Conservation (phyloP, 2,329 filamentous ascomycete species). For the Fusarium longipes region DNA sequence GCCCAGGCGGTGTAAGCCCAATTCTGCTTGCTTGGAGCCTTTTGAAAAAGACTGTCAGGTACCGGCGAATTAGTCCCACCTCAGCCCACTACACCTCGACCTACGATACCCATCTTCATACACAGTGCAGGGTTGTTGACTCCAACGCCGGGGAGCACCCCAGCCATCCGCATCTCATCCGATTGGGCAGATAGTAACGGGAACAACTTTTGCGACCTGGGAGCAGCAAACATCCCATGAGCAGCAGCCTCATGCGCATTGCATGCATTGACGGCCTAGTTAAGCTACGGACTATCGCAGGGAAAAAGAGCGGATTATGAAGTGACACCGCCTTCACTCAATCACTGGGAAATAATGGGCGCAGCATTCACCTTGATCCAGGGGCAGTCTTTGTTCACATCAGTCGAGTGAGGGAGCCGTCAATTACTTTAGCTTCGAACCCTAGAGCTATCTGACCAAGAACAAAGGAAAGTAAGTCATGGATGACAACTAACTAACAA, state of each 20-base stretch:
- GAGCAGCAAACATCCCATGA: constrained; percentile 45
- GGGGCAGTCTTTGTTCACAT: constrained; percentile 24
- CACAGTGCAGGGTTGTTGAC: constrained; percentile 42
- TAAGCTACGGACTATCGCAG: constrained; percentile 33
- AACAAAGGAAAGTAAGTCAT: constrained; percentile 30
- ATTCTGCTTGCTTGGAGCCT: constrained; percentile 14
- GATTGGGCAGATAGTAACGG: constrained; percentile 41
- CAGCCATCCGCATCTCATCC: constrained; percentile 40
- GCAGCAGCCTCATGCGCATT: constrained; percentile 45
- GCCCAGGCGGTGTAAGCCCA: constrained; percentile 22
- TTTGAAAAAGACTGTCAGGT: constrained; percentile 21
- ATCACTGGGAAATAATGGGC: constrained; percentile 1
- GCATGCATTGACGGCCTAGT: constrained; percentile 43
- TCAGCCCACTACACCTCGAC: constrained; percentile 27
- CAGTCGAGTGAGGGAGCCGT: constrained; percentile 26
- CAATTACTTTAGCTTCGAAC: constrained; percentile 21
- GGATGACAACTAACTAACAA: constrained; percentile 7
- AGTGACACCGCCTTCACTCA: constrained; percentile 23
- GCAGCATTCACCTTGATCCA: neutral
- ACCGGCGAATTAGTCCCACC: constrained; percentile 28
- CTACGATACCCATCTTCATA: constrained; percentile 15
- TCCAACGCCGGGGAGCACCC: constrained; percentile 30
- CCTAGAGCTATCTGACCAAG: constrained; percentile 8
- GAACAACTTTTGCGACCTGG: constrained; percentile 43
- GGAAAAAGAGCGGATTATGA: constrained; percentile 25